Conservation (phyloP, 805 yeast genomes). For the Yarrowia yakushimensis region DNA sequence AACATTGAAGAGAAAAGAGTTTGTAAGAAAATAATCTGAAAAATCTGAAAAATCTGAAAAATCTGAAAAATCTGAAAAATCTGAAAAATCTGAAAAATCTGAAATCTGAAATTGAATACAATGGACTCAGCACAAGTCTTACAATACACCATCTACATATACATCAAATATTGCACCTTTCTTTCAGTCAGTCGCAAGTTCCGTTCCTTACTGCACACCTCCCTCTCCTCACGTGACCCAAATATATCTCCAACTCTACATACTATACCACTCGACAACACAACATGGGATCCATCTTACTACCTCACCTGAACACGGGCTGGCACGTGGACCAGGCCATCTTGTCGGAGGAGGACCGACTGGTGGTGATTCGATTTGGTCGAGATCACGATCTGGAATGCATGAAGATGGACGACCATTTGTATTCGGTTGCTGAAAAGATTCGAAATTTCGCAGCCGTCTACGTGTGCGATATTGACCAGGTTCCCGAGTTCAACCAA, state of each 20-base stretch:
- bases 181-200: no score
- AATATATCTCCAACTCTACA: not conserved
- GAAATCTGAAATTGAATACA: no score
- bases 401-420: conserved; percentile 84
- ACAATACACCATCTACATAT: no score
- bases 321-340: conserved; percentile 98
- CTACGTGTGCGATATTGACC: conserved; percentile 82
- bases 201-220: not conserved
- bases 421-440: conserved; percentile 75
- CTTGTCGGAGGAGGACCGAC: conserved; percentile 75
- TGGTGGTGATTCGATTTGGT: conserved; percentile 89
- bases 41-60: no score
- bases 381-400: conserved; percentile 70
- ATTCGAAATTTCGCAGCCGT: conserved; percentile 84
- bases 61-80: no score
- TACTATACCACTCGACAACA: not conserved
- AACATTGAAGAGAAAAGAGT: no score
- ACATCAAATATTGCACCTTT: no score
- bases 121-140: no score
- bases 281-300: conserved; percentile 75
- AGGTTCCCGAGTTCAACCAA: conserved; percentile 85
- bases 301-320: conserved; percentile 77
- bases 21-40: no score
- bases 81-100: no score
- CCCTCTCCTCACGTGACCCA: not conserved